Conservation (phyloP, 202 grass and related monocot species). For the Bolboschoenoplectus hybrid region DNA sequence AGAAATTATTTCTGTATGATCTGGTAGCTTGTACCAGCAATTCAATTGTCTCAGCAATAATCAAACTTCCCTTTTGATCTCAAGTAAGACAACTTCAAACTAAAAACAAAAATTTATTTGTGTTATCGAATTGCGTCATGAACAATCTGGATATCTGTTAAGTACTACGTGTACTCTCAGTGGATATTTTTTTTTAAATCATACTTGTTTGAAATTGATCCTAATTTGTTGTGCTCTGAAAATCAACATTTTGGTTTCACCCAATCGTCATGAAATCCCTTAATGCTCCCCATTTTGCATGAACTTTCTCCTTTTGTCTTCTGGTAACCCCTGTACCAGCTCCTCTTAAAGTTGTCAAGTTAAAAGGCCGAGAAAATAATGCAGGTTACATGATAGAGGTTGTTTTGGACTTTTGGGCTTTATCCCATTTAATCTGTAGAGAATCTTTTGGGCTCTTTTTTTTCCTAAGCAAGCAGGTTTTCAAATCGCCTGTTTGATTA, state of each 20-base stretch:
- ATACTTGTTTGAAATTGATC: not conserved
- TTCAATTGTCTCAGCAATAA: not conserved
- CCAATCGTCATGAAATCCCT: no score
- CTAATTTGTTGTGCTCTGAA: not conserved
- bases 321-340: not conserved
- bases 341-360: not conserved
- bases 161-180: not conserved
- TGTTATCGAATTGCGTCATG: not conserved
- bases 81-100: slow-evolving; percentile 7
- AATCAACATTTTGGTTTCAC: not conserved
- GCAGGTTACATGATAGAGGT: not conserved
- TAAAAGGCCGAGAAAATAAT: no score
- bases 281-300: not conserved
- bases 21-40: not conserved
- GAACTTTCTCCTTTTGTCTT: not conserved
- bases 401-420: not conserved
- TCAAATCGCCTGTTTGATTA: no score
- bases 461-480: no score
- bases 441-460: not conserved
- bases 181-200: not conserved
- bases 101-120: not conserved
- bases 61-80: not conserved
- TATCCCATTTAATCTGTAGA: not conserved
- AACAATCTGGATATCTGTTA: not conserved
- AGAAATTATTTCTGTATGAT: not conserved